Conservation (phyloP, 1,284 basidiomycete species). For the Crucibulum cyathiforme region DNA sequence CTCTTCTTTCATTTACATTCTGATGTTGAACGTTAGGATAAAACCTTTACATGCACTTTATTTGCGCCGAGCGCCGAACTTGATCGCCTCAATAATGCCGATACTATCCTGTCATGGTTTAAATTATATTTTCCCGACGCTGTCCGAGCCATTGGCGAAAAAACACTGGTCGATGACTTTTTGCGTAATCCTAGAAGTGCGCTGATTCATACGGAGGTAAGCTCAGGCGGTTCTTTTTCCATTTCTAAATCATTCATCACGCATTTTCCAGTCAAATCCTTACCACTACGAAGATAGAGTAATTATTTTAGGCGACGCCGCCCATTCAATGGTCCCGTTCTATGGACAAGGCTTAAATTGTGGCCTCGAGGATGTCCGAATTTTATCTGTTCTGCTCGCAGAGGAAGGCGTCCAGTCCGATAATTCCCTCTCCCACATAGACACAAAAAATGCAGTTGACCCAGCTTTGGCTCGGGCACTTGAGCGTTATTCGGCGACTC, state of each 20-base stretch:
- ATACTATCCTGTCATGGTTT: constrained; percentile 81
- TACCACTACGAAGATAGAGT: constrained; percentile 92
- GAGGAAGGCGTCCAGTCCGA: constrained; percentile 64
- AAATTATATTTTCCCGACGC: constrained; percentile 87
- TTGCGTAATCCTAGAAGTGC: constrained; percentile 85
- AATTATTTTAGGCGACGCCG: constrained; percentile 91
- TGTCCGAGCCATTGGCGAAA: constrained; percentile 81
- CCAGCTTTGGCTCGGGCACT: constrained; percentile 69
- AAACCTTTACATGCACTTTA: constrained; percentile 88
- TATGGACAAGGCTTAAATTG: constrained; percentile 99
- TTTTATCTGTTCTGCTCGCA: constrained; percentile 80
- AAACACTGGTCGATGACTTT: constrained; percentile 79
- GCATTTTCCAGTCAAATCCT: constrained; percentile 69
- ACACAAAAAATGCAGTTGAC: constrained; percentile 54
- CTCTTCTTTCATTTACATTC: constrained; percentile 22
- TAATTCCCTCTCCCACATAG: constrained; percentile 32
- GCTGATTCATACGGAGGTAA: constrained; percentile 90
- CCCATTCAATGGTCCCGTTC: constrained; percentile 98
- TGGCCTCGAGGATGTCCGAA: constrained; percentile 95
- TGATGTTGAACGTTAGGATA: constrained; percentile 58
- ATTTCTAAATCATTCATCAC: neutral
- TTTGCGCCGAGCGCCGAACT: constrained; percentile 89
- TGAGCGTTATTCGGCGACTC: constrained; percentile 76
- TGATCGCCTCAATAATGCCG: constrained; percentile 66
- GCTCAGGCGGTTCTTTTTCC: constrained; percentile 11